Evolutionary conservation across 164 flowering plant species (phyloP).

Genomic region (Annona cherimola): DNA sequence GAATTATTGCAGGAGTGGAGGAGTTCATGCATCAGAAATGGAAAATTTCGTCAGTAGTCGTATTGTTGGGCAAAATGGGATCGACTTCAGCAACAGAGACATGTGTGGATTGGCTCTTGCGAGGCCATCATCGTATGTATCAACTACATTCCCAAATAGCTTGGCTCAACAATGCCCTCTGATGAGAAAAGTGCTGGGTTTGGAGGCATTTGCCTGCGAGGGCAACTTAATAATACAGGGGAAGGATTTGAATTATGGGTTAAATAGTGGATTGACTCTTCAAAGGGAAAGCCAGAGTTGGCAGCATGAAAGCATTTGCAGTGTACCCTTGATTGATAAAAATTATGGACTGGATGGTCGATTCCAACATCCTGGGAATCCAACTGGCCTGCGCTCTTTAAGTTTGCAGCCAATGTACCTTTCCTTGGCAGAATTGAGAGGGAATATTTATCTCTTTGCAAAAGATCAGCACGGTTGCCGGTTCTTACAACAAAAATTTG

Average conservation of each 20-base stretch:
- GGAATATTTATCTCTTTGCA: constrained; percentile 46
- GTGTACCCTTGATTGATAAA: constrained; percentile 13
- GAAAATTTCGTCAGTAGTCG: constrained; percentile 18
- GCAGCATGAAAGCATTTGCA: constrained; percentile 3
- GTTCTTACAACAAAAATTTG: constrained; percentile 58
- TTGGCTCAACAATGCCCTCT: constrained; percentile 13
- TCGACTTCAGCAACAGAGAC: constrained; percentile 10
- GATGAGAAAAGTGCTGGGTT: constrained; percentile 7
- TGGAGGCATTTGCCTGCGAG: constrained; percentile 31
- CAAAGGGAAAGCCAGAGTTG: constrained; percentile 13
- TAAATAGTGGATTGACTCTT: constrained; percentile 15
- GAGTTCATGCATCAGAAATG: constrained; percentile 5
- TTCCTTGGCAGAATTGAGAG: constrained; percentile 40
- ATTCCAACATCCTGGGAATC: constrained; percentile 6
- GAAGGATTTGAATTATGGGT: constrained; percentile 19
- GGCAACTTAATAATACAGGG: constrained; percentile 47
- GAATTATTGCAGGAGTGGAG: constrained; percentile 10
- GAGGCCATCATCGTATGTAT: constrained; percentile 14
- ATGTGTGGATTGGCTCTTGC: constrained; percentile 7
- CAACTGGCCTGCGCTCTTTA: constrained; percentile 13
- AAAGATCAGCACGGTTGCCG: constrained; percentile 84
- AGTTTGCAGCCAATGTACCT: constrained; percentile 21
- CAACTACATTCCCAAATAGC: constrained; percentile 10
- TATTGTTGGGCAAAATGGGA: constrained; percentile 11
- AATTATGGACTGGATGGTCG: constrained; percentile 17